Evolutionary conservation across 1,284 basidiomycete genomes (phyloP).

Genomic region (Leccinum laetum): DNA sequence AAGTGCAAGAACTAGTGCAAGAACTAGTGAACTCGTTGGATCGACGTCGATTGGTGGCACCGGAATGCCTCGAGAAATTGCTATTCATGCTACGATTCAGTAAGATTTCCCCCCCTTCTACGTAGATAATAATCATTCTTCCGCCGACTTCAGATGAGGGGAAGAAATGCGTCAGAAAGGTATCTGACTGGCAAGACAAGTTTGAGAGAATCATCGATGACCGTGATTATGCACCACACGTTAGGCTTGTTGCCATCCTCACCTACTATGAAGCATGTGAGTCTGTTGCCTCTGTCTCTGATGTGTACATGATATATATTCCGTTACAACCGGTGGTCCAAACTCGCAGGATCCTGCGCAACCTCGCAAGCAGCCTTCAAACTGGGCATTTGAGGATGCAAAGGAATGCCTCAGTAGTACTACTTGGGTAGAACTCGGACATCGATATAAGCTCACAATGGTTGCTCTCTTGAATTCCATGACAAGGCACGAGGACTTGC

Average conservation of each 20-base stretch:
- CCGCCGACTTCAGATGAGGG: conserved; percentile 15
- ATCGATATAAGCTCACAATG: conserved; percentile 19
- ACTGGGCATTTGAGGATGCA: conserved; percentile 7
- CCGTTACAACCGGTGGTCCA: conserved; percentile 7
- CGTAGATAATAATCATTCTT: neutral
- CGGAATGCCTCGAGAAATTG: conserved; percentile 5
- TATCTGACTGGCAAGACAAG: conserved; percentile 7
- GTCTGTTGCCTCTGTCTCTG: neutral
- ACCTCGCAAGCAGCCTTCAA: neutral
- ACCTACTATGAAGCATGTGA: conserved; percentile 27
- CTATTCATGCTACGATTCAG: conserved; percentile 25
- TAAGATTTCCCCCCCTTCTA: conserved; percentile 2
- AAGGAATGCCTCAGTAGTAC: conserved; percentile 4
- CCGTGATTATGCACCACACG: conserved; percentile 7
- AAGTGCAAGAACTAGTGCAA: neutral
- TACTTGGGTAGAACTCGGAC: neutral
- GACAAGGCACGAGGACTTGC: conserved; percentile 15
- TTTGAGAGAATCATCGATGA: conserved; percentile 14
- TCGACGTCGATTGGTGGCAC: neutral
- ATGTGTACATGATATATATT: neutral
- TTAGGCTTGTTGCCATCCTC: conserved; percentile 23
- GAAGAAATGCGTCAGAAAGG: conserved; percentile 16
- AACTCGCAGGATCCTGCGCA: neutral
- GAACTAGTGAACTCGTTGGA: neutral
- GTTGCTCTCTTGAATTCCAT: conserved; percentile 22